Evolutionary conservation across 257 asterid species (phyloP).

Genomic region (Cynanchum wilfordii): DNA sequence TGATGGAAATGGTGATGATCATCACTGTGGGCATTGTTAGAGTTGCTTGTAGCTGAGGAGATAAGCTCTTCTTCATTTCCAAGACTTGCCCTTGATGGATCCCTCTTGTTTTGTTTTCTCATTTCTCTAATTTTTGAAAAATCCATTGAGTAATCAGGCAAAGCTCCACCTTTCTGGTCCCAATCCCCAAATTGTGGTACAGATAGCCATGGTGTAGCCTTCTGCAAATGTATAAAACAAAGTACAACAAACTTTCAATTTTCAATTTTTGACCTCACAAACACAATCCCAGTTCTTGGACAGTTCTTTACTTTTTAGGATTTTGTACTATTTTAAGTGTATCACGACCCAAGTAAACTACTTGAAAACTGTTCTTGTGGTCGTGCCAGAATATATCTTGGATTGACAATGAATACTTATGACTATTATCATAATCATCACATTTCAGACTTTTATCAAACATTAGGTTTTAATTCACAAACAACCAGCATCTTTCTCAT

Average conservation of each 20-base stretch:
- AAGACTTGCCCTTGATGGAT: slow-evolving; percentile 75
- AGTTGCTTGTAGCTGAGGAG: slow-evolving; percentile 37
- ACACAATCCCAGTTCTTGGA: neutral
- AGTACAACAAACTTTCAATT: neutral
- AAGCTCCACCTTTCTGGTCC: slow-evolving; percentile 77
- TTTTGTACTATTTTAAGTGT: neutral
- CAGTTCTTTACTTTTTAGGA: neutral
- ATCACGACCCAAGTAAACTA: no score
- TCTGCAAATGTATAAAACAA: slow-evolving; percentile 30
- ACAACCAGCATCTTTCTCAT: slow-evolving; percentile 6
- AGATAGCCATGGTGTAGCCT: slow-evolving; percentile 64
- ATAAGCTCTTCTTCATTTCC: slow-evolving; percentile 84
- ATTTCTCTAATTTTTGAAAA: slow-evolving; percentile 79
- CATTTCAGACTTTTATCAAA: neutral
- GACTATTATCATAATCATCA: neutral
- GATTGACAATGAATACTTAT: no score
- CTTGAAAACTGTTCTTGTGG: no score
- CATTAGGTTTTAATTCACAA: no score
- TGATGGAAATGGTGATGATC: slow-evolving; percentile 41
- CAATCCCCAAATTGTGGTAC: slow-evolving; percentile 96
- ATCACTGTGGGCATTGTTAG: slow-evolving; percentile 29
- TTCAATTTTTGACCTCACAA: neutral
- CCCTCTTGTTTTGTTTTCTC: slow-evolving; percentile 86
- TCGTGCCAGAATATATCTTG: no score
- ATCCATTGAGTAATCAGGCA: slow-evolving; percentile 88